Conservation (phyloP, 306 rosid species). For the Ormosia emarginata region DNA sequence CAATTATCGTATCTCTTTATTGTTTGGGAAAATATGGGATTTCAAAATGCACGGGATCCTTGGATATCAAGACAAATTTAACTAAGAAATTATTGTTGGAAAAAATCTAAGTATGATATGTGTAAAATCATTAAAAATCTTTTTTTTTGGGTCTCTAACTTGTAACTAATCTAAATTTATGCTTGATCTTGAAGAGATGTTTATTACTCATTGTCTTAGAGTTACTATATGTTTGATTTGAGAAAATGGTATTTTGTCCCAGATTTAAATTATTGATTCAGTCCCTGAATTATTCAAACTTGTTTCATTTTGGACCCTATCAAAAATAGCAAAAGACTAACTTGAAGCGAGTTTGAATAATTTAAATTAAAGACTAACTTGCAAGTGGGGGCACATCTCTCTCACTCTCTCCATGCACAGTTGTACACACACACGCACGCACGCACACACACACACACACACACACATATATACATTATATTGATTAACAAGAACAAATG, state of each 20-base stretch:
- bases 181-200: neutral
- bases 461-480: neutral
- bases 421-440: too few species aligned
- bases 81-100: neutral
- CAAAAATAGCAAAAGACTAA: too few species aligned
- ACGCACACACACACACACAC: too few species aligned
- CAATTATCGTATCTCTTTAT: too few species aligned
- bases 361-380: neutral
- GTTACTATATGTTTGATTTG: neutral
- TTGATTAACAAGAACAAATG: constrained; percentile 6
- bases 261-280: neutral
- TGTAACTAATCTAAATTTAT: too few species aligned
- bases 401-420: neutral
- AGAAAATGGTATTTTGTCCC: neutral
- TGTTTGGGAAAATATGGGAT: too few species aligned
- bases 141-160: neutral
- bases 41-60: too few species aligned
- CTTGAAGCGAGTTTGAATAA: too few species aligned
- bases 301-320: too few species aligned
- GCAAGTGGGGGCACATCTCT: neutral
- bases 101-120: neutral
- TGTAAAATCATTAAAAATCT: neutral
- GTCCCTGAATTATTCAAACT: neutral
- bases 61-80: neutral
- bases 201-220: neutral